Conservation (phyloP, 352 stramenopile species). For the Globisporangium sylvaticum region DNA sequence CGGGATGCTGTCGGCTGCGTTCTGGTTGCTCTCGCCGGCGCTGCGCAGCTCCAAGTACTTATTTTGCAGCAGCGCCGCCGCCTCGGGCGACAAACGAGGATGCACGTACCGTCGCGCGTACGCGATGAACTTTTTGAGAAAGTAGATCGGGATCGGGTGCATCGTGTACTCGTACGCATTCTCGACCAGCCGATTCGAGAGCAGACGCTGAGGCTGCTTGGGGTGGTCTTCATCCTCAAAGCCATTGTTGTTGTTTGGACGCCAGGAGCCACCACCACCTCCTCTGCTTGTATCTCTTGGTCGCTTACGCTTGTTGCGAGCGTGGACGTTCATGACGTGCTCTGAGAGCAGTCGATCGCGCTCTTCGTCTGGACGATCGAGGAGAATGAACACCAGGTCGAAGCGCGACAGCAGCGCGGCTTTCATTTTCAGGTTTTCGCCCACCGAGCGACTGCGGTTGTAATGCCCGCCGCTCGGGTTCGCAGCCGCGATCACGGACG, state of each 20-base stretch:
- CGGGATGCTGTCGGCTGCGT: conserved; percentile 57
- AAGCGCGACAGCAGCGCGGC: conserved; percentile 95
- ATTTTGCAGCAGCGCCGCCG: conserved; percentile 66
- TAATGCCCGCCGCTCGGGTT: conserved; percentile 97
- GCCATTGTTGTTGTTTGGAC: conserved; percentile 15
- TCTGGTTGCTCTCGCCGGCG: conserved; percentile 40
- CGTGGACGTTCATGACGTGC: conserved; percentile 93
- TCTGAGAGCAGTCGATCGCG: conserved; percentile 92
- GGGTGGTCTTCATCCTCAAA: conserved; percentile 12
- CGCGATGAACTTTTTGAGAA: conserved; percentile 96
- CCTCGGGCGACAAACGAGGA: conserved; percentile 72
- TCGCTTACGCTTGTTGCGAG: conserved; percentile 33
- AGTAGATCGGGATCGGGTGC: conserved; percentile 56
- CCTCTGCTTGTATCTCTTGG: conserved; percentile 13
- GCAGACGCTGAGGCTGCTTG: conserved; percentile 17
- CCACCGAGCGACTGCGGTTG: conserved; percentile 92
- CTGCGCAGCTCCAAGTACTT: conserved; percentile 89
- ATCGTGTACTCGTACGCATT: conserved; percentile 47
- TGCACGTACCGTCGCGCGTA: conserved; percentile 95
- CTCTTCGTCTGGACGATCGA: conserved; percentile 92
- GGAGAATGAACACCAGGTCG: conserved; percentile 96
- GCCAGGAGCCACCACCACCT: conserved; percentile 17
- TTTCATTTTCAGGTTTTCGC: conserved; percentile 97
- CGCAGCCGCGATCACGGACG: conserved; percentile 94
- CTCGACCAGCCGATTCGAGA: conserved; percentile 49